phyloP scores from a whole-genome alignment of 371 early-diverging fungal genomes.

The Apophysomyces ossiformis region DNA sequence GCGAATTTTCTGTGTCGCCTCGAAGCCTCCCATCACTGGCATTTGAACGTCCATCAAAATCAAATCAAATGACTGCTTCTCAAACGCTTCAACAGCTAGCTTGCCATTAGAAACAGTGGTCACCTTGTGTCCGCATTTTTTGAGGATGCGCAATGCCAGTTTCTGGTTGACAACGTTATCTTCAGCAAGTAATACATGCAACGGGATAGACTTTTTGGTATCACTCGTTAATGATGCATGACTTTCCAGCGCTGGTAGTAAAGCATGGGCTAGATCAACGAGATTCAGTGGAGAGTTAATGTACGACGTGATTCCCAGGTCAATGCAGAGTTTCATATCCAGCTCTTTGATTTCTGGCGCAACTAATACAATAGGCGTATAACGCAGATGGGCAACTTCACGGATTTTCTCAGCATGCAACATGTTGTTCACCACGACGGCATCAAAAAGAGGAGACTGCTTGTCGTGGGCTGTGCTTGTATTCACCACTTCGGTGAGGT shows the following conservation, averaged over 20 bases:
- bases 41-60: slow-evolving; percentile 85
- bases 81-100: slow-evolving; percentile 73
- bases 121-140: slow-evolving; percentile 76
- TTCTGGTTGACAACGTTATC: slow-evolving; percentile 87
- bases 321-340: slow-evolving; percentile 64
- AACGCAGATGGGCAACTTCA: slow-evolving; percentile 51
- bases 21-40: slow-evolving; percentile 81
- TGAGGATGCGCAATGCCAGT: slow-evolving; percentile 74
- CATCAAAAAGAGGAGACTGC: slow-evolving; percentile 31
- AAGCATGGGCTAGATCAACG: slow-evolving; percentile 60
- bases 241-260: slow-evolving; percentile 66
- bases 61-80: slow-evolving; percentile 62
- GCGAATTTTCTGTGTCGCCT: slow-evolving; percentile 76
- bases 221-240: slow-evolving; percentile 59
- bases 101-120: slow-evolving; percentile 76
- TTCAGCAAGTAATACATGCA: slow-evolving; percentile 79
- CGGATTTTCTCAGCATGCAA: slow-evolving; percentile 38
- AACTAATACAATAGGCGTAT: slow-evolving; percentile 64
- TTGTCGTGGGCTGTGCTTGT: slow-evolving; percentile 13
- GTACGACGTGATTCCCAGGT: slow-evolving; percentile 65
- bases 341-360: slow-evolving; percentile 40
- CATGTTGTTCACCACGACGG: slow-evolving; percentile 42
- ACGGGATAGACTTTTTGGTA: slow-evolving; percentile 39
- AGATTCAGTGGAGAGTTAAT: slow-evolving; percentile 58
- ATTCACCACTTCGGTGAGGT: slow-evolving; percentile 23